Conservation (phyloP, 2,329 filamentous ascomycete species). For the Cladophialophora bantiana region DNA sequence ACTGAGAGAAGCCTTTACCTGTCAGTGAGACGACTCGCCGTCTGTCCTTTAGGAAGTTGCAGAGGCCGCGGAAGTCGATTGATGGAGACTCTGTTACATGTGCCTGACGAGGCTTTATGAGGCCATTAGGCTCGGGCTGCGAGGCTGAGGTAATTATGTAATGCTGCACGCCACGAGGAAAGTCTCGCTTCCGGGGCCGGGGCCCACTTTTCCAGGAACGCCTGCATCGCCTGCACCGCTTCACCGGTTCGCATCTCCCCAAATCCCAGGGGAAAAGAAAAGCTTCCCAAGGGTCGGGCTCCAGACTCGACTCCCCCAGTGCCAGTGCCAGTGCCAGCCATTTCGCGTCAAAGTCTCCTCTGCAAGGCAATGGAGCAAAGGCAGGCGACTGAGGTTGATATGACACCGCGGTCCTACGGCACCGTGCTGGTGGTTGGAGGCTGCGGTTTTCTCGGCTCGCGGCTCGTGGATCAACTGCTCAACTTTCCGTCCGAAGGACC, state of each 20-base stretch:
- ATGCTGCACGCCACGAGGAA: conserved; percentile 27
- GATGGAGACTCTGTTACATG: not conserved
- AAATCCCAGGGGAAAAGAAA: not conserved
- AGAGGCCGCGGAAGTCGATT: not conserved
- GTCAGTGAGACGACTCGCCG: not conserved
- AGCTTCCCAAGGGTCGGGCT: not conserved
- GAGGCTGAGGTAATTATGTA: not conserved
- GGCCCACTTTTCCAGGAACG: conserved; percentile 33
- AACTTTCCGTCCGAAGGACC: conserved; percentile 60
- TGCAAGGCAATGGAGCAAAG: conserved; percentile 15
- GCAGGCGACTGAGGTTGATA: conserved; percentile 7
- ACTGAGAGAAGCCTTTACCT: not conserved
- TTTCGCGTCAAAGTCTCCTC: not conserved
- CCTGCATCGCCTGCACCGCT: not conserved
- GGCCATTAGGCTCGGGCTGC: not conserved
- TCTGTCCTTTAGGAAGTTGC: not conserved
- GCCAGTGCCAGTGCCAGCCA: not conserved
- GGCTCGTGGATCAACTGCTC: conserved; percentile 77
- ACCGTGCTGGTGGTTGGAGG: conserved; percentile 80
- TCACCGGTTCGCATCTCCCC: not conserved
- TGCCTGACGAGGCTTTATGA: not conserved
- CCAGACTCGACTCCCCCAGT: not conserved
- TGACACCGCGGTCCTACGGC: conserved; percentile 60
- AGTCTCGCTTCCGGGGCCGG: conserved; percentile 7
- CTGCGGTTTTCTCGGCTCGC: conserved; percentile 83